These are phyloP conservation scores for Ensete ventricosum DNA, from an alignment of 176 grass and related monocot genomes.

Conservation along the genomic window DNA sequence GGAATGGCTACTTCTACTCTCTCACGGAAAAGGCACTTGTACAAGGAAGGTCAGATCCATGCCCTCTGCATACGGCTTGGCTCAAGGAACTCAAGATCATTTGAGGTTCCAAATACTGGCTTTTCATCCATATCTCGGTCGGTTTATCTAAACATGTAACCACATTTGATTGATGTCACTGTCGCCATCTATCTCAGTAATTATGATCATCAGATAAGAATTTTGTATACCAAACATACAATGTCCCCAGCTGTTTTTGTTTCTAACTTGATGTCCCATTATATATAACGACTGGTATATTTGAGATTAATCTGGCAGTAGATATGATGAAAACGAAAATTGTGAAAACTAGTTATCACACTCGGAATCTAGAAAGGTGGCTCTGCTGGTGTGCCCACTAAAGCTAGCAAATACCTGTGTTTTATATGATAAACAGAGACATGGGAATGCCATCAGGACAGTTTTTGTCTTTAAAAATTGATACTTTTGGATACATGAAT, in stretches of 20 bases:
- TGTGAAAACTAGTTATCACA: not conserved
- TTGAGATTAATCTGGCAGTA: not conserved
- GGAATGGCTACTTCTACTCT: slow-evolving; percentile 89
- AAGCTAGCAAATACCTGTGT: too few species aligned
- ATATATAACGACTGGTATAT: not conserved
- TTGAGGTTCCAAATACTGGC: slow-evolving; percentile 10
- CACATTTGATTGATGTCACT: not conserved
- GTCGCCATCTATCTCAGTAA: not conserved
- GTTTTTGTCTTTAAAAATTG: too few species aligned
- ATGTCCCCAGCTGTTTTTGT: not conserved
- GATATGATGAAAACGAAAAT: not conserved
- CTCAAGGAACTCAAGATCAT: slow-evolving; percentile 96
- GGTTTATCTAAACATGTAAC: not conserved
- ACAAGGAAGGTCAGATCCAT: slow-evolving; percentile 59
- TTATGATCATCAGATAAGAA: not conserved
- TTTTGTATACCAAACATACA: not conserved
- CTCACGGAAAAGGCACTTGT: slow-evolving; percentile 62
- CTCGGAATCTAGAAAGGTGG: not conserved
- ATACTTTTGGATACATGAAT: too few species aligned
- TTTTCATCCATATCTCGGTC: not conserved
- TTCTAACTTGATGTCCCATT: not conserved
- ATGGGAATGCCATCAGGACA: too few species aligned
- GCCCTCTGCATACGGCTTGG: slow-evolving; percentile 87
- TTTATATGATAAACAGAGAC: too few species aligned
- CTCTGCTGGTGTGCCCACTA: too few species aligned